phyloP scores from a whole-genome alignment of 2,329 filamentous ascomycete species.

The Rhynchosporium secalis region DNA sequence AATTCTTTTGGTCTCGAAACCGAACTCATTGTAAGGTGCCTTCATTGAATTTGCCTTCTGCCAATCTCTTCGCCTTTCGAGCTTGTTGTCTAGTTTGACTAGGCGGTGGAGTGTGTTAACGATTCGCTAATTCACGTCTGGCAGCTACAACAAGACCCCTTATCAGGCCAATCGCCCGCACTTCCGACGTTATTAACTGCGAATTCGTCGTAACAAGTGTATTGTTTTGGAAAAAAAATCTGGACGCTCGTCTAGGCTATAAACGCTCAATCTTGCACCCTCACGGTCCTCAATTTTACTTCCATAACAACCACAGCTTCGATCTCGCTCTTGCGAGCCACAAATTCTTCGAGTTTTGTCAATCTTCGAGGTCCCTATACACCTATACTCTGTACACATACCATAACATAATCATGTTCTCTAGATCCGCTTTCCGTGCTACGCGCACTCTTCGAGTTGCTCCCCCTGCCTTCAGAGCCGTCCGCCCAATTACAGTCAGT shows the following conservation, averaged over 20 bases:
- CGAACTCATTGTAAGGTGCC: not conserved
- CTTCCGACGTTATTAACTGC: slow-evolving; percentile 4
- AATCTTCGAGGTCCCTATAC: slow-evolving; percentile 1
- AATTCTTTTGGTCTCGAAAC: not conserved
- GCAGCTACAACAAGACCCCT: not conserved
- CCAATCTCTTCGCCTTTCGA: not conserved
- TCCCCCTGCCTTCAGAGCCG: slow-evolving; percentile 23
- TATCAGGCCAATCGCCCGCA: not conserved
- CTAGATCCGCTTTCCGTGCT: slow-evolving; percentile 28
- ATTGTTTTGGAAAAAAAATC: slow-evolving; percentile 1
- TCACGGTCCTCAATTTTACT: not conserved
- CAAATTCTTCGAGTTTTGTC: slow-evolving; percentile 8
- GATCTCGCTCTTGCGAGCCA: not conserved
- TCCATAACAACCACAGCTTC: slow-evolving; percentile 8
- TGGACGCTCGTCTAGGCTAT: slow-evolving; percentile 2
- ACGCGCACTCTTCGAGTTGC: slow-evolving; percentile 18
- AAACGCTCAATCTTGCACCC: not conserved
- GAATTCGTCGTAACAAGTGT: not conserved
- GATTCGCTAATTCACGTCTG: slow-evolving; percentile 2
- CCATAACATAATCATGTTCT: slow-evolving; percentile 30
- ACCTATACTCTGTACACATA: slow-evolving; percentile 10
- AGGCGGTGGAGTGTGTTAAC: not conserved
- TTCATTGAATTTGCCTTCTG: not conserved
- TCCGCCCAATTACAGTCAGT: slow-evolving; percentile 32
- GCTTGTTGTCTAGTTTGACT: not conserved